These are phyloP conservation scores for Phytophthora vignae DNA, from an alignment of 352 stramenopile species.

Conservation along the genomic window DNA sequence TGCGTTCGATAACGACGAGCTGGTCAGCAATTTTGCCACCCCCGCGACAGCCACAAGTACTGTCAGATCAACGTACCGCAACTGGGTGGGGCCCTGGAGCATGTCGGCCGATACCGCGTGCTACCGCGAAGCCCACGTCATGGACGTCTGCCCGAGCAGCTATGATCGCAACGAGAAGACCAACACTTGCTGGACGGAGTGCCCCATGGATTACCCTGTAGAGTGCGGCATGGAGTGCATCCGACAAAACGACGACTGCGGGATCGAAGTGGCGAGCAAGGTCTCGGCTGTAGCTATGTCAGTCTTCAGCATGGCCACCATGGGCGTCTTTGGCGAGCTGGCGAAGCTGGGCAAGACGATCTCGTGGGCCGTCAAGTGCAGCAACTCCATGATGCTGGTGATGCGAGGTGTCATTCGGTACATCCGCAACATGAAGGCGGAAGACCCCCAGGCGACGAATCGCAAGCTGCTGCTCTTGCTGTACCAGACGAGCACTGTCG, in stretches of 20 bases:
- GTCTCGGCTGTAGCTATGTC: constrained; percentile 37
- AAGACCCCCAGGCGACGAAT: constrained; percentile 23
- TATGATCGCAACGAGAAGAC: constrained; percentile 50
- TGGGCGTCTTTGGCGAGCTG: constrained; percentile 46
- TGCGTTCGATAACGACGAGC: not conserved
- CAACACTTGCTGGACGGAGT: constrained; percentile 58
- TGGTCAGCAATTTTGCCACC: not conserved
- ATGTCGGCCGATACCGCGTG: constrained; percentile 13
- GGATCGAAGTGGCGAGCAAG: constrained; percentile 41
- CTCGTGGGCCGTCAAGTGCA: constrained; percentile 19
- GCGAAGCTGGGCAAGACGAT: constrained; percentile 20
- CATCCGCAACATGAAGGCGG: constrained; percentile 18
- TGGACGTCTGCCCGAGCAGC: constrained; percentile 32
- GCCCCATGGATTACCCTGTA: constrained; percentile 52
- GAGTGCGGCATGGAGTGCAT: constrained; percentile 43
- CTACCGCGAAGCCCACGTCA: constrained; percentile 37
- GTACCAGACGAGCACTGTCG: constrained; percentile 26
- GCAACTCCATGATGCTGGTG: constrained; percentile 11
- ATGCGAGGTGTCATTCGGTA: constrained; percentile 30
- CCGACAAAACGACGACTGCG: constrained; percentile 41
- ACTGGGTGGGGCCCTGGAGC: constrained; percentile 48
- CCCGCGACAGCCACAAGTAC: constrained; percentile 5
- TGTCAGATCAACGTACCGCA: constrained; percentile 22
- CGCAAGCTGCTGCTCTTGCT: constrained; percentile 18
- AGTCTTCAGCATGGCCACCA: constrained; percentile 35